Evolutionary conservation across 2,329 filamentous ascomycete species (phyloP).

Genomic region (Dryadomyces sulphureus): DNA sequence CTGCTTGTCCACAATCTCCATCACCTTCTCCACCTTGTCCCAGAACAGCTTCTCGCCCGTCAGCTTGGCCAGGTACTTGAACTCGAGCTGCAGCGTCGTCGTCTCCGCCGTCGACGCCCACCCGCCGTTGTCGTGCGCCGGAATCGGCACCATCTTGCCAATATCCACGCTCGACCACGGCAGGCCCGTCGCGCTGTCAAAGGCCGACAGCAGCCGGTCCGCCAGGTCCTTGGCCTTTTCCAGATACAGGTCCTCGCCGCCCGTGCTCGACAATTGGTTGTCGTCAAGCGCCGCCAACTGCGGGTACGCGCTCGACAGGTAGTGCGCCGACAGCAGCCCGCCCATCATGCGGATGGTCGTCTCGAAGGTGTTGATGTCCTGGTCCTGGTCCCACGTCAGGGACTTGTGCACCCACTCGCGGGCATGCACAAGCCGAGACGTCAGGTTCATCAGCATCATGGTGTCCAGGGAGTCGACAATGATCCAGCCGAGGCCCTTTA

Average conservation of each 20-base stretch:
- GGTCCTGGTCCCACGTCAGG: constrained; percentile 76
- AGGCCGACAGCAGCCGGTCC: constrained; percentile 73
- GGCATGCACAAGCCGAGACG: constrained; percentile 67
- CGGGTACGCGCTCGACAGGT: constrained; percentile 74
- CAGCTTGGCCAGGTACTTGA: constrained; percentile 91
- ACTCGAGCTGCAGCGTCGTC: constrained; percentile 82
- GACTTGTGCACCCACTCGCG: constrained; percentile 76
- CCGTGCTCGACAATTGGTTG: constrained; percentile 49
- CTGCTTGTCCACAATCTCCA: constrained; percentile 78
- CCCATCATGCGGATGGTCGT: constrained; percentile 97
- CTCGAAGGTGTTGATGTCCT: constrained; percentile 95
- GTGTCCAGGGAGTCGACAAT: constrained; percentile 94
- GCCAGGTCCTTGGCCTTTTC: constrained; percentile 92
- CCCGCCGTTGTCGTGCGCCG: constrained; percentile 70
- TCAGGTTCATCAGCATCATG: constrained; percentile 96
- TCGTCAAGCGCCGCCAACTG: constrained; percentile 60
- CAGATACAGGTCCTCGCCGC: constrained; percentile 82
- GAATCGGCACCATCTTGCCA: constrained; percentile 58
- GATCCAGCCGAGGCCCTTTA: constrained; percentile 89
- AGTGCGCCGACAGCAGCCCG: constrained; percentile 82
- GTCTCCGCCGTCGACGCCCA: constrained; percentile 91
- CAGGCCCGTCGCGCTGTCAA: constrained; percentile 73
- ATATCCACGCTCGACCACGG: constrained; percentile 87
- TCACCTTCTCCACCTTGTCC: constrained; percentile 82
- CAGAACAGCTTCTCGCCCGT: constrained; percentile 89